phyloP scores from a whole-genome alignment of 2,329 filamentous ascomycete species.

The Calonectria naviculata region DNA sequence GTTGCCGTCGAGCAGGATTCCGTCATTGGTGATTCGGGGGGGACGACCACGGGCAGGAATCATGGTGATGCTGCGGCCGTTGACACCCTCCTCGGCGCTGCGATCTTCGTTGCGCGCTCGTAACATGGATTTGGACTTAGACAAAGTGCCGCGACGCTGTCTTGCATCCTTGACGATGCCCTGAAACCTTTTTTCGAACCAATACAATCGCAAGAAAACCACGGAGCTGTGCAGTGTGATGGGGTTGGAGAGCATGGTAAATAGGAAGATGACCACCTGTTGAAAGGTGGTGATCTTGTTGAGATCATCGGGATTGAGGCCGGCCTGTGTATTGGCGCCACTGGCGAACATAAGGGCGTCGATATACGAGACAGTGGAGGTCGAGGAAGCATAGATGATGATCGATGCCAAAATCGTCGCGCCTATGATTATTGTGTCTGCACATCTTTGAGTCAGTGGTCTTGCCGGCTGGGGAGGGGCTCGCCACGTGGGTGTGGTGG shows the following conservation, averaged over 20 bases:
- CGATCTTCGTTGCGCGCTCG: slow-evolving; percentile 55
- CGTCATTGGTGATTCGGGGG: slow-evolving; percentile 71
- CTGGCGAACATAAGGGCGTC: slow-evolving; percentile 91
- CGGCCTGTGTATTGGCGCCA: slow-evolving; percentile 90
- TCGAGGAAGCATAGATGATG: slow-evolving; percentile 73
- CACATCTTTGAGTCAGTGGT: slow-evolving; percentile 31
- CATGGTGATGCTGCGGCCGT: slow-evolving; percentile 73
- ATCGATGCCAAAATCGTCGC: slow-evolving; percentile 81
- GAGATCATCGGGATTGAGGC: slow-evolving; percentile 83
- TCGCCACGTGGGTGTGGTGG: slow-evolving; percentile 30
- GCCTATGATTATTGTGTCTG: slow-evolving; percentile 84
- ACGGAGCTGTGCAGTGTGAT: slow-evolving; percentile 88
- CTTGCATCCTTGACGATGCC: slow-evolving; percentile 81
- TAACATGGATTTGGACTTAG: slow-evolving; percentile 72
- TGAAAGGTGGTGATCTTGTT: slow-evolving; percentile 77
- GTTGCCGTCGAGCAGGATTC: slow-evolving; percentile 58
- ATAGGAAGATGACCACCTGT: slow-evolving; percentile 77
- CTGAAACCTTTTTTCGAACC: slow-evolving; percentile 98
- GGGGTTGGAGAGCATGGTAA: slow-evolving; percentile 81
- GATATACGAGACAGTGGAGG: slow-evolving; percentile 76
- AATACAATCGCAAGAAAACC: slow-evolving; percentile 93
- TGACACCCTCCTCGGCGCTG: slow-evolving; percentile 71
- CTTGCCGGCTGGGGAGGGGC: slow-evolving; percentile 21
- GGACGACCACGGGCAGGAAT: slow-evolving; percentile 67
- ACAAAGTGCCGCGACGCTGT: slow-evolving; percentile 71